Base-by-base conservation (phyloP, 768 basidiomycete species). In the Sporobolomyces roseus region DNA sequence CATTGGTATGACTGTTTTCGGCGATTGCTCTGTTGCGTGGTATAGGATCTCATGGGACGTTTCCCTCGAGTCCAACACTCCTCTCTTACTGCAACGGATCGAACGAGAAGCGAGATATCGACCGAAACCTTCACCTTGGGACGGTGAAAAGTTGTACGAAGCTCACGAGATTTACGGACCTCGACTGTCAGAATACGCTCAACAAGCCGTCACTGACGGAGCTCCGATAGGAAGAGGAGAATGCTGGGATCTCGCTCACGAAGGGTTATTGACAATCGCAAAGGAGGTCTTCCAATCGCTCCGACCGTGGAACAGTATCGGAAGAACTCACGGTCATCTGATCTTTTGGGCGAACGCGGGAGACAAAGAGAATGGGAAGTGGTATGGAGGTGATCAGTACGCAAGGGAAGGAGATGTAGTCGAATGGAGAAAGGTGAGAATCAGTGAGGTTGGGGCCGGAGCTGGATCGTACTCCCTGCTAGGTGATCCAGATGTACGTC, bases 231-330 rank as follows among this genome's bases (percentile, higher is more conserved):
- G 78, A 16, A 29, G 67, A 16, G 76, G 75, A 17, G 72, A 74
- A 53, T 76, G 84, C 75, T 85, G 85, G 85, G 84, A 85, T 77
- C 75, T 86, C 36, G 84, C 85, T 21, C 78, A 79, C 70, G 81
- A 84, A 76, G 84, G 80, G 33, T 78, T 86, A 63, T 79, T 80
- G 61, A 78, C 80, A 52, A 81, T 82, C 21, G 21, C 30, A 25
- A 75, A 78, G 6, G 77, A 80, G 25, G 80, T 77, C 56, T 81
- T 81, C 66, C 77, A 25, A 2, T 30, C n/a, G n/a, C n/a, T n/a
- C n/a, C 25, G 17, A 36, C 38, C 48, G 80, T 82, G 23, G 79
- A 79, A 66, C 84, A 82, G 81, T 68, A 79, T 83, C 35, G 79
- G 79, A 51, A 80, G 83, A 52, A 84, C 83, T 51, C 85, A 86